phyloP scores from a whole-genome alignment of 139 green algal genomes.

The Mychonastes homosphaera region DNA sequence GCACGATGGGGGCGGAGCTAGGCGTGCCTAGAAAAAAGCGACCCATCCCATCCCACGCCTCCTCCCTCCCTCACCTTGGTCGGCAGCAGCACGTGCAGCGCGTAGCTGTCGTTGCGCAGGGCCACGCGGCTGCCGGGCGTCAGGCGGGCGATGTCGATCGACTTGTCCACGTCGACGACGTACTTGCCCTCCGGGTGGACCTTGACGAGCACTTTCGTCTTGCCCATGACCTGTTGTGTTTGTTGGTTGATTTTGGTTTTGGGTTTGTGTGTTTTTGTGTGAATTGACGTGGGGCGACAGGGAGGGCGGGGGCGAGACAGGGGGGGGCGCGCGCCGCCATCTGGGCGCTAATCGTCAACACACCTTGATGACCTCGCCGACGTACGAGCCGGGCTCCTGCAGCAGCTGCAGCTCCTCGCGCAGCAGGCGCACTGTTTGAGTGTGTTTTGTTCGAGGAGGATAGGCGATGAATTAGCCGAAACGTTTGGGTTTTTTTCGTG shows the following conservation, averaged over 20 bases:
- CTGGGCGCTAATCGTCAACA: neutral
- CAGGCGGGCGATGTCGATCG: conserved; percentile 72
- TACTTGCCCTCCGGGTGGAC: conserved; percentile 98
- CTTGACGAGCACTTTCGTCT: conserved; percentile 98
- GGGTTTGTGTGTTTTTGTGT: no score
- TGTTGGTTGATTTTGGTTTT: no score
- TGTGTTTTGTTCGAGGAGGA: no score
- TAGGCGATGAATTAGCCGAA: neutral
- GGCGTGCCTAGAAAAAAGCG: no score
- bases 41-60: no score
- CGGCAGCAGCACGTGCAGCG: conserved; percentile 90
- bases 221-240: conserved; percentile 99
- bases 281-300: neutral
- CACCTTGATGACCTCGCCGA: conserved; percentile 98
- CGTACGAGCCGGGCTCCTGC: conserved; percentile 97
- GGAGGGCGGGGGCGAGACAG: no score
- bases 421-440: conserved; percentile 91
- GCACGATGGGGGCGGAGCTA: no score
- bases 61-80: no score
- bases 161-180: conserved; percentile 94
- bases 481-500: no score
- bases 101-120: conserved; percentile 95
- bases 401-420: conserved; percentile 95
- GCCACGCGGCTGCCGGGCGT: conserved; percentile 76
- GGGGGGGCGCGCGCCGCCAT: no score